phyloP scores from a whole-genome alignment of 1,139 yeast species.

The Debaryomycetaceae sp. region DNA sequence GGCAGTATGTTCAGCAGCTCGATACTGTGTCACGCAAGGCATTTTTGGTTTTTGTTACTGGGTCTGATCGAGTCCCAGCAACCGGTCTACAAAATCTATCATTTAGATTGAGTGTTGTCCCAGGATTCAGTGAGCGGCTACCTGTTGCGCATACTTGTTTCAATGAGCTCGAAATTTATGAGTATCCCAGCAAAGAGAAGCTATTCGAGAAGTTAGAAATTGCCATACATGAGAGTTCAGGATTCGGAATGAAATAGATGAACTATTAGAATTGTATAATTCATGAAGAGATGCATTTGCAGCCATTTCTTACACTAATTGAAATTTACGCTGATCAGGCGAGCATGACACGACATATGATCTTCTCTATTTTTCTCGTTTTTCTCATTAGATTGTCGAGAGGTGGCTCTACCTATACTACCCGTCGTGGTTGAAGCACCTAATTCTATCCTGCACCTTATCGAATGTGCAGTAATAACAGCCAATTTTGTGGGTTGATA shows the following conservation, averaged over 20 bases:
- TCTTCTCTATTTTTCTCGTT: too few species aligned
- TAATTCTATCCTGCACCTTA: too few species aligned
- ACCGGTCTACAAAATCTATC: slow-evolving; percentile 76
- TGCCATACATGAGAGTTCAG: slow-evolving; percentile 78
- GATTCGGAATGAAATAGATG: slow-evolving; percentile 68
- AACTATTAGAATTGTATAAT: too few species aligned
- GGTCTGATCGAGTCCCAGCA: slow-evolving; percentile 89
- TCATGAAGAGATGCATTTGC: too few species aligned
- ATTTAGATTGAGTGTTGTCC: slow-evolving; percentile 49
- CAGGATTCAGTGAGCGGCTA: slow-evolving; percentile 47
- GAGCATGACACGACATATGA: too few species aligned
- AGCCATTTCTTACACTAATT: too few species aligned
- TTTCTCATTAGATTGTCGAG: too few species aligned
- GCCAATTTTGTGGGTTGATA: too few species aligned
- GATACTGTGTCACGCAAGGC: slow-evolving; percentile 50
- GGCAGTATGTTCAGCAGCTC: slow-evolving; percentile 62
- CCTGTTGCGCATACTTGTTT: slow-evolving; percentile 94
- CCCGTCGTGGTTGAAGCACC: too few species aligned
- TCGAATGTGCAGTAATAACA: too few species aligned
- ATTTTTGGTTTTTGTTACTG: slow-evolving; percentile 75
- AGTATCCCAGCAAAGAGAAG: slow-evolving; percentile 51
- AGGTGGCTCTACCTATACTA: too few species aligned
- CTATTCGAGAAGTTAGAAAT: slow-evolving; percentile 51
- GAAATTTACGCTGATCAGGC: too few species aligned
- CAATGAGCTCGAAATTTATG: slow-evolving; percentile 77